These are phyloP conservation scores for Asterophora lycoperdoides DNA, from an alignment of 768 basidiomycete genomes.

Conservation along the genomic window DNA sequence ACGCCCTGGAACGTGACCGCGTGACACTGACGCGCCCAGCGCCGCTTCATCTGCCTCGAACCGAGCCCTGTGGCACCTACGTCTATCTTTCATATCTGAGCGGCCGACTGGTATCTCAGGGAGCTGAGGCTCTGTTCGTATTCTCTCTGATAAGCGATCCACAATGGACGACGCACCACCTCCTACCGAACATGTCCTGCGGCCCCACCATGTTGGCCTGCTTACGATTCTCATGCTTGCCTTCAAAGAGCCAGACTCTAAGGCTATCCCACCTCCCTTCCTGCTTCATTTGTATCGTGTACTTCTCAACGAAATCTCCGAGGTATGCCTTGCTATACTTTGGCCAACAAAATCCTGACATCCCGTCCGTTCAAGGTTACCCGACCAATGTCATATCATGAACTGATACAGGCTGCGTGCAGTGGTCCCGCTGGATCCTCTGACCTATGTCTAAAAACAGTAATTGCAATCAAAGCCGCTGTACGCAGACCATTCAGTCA, in stretches of 20 bases:
- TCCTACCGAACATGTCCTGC: conserved; percentile 61
- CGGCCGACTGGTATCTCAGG: too few relatives aligned
- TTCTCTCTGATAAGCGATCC: not conserved
- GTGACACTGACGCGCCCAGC: too few relatives aligned
- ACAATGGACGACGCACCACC: conserved; percentile 49
- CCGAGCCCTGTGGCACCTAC: too few relatives aligned
- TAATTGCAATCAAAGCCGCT: conserved; percentile 40
- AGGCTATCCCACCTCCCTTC: conserved; percentile 53
- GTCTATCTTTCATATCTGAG: too few relatives aligned
- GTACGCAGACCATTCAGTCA: conserved; percentile 15
- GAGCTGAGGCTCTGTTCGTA: too few relatives aligned
- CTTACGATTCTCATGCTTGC: conserved; percentile 58
- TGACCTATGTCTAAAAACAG: conserved; percentile 39
- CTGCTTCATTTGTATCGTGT: conserved; percentile 61
- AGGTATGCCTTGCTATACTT: conserved; percentile 36
- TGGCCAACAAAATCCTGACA: not conserved
- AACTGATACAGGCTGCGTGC: conserved; percentile 43
- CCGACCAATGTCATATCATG: conserved; percentile 51
- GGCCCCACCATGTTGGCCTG: conserved; percentile 74
- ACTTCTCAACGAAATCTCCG: conserved; percentile 65
- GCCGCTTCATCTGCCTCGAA: too few relatives aligned
- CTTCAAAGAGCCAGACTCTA: conserved; percentile 55
- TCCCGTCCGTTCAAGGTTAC: conserved; percentile 46
- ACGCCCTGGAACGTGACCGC: too few relatives aligned
- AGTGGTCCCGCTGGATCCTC: conserved; percentile 42